Evolutionary conservation across 164 flowering plant species (phyloP).

Genomic region (Umbilicus rupestris): DNA sequence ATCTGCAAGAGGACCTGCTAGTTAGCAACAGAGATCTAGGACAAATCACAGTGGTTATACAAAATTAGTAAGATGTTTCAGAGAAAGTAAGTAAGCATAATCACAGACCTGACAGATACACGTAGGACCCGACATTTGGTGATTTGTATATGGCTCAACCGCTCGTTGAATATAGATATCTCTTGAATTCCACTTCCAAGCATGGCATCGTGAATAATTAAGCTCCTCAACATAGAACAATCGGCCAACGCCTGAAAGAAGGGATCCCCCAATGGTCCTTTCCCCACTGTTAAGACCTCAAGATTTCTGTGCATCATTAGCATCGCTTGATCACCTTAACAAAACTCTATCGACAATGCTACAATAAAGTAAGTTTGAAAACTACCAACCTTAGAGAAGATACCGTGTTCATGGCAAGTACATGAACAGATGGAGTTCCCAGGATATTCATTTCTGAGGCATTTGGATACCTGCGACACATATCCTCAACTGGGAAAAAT

Average conservation of each 20-base stretch:
- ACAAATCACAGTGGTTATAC: background rate
- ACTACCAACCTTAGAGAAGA: slow-evolving; percentile 46
- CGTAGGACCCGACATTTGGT: slow-evolving; percentile 76
- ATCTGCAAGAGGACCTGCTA: slow-evolving; percentile 37
- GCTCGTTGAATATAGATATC: slow-evolving; percentile 59
- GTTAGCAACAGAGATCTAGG: slow-evolving; percentile 6
- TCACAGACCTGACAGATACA: slow-evolving; percentile 62
- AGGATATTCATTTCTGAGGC: slow-evolving; percentile 69
- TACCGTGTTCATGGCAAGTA: slow-evolving; percentile 57
- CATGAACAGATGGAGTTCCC: slow-evolving; percentile 48
- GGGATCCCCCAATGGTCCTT: slow-evolving; percentile 53
- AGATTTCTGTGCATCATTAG: slow-evolving; percentile 46
- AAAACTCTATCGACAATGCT: background rate
- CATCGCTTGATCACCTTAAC: slow-evolving; percentile 10
- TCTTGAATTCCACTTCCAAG: slow-evolving; percentile 86
- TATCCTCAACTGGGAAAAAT: slow-evolving; percentile 61
- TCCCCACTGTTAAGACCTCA: slow-evolving; percentile 60
- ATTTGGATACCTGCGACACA: slow-evolving; percentile 81
- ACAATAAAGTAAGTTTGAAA: slow-evolving; percentile 1
- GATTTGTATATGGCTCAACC: slow-evolving; percentile 60
- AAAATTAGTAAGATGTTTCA: background rate
- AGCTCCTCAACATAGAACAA: slow-evolving; percentile 51
- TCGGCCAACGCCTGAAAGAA: slow-evolving; percentile 68
- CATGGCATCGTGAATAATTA: slow-evolving; percentile 52
- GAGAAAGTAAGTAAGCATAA: background rate